Conservation (phyloP, 2,329 filamentous ascomycete species). For the Tolypocladium ophioglossoides region DNA sequence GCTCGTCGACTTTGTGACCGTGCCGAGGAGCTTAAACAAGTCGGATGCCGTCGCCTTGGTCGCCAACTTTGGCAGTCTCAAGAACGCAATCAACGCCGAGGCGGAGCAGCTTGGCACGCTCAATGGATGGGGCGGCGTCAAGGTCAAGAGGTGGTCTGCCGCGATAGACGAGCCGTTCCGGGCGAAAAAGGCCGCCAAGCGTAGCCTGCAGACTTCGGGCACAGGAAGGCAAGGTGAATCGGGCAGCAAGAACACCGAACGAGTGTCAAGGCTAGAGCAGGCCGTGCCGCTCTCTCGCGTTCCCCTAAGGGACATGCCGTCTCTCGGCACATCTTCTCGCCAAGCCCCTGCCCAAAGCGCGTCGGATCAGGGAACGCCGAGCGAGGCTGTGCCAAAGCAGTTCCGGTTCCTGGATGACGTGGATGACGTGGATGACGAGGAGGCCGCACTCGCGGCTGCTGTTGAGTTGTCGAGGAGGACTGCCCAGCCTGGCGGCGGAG, state of each 20-base stretch:
- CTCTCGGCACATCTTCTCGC: background rate
- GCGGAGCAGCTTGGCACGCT: conserved; percentile 77
- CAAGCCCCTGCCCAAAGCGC: background rate
- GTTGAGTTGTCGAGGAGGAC: conserved; percentile 35
- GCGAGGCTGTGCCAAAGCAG: conserved; percentile 13
- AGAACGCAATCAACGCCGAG: conserved; percentile 76
- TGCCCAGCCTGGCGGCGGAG: conserved; percentile 16
- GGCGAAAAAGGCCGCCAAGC: conserved; percentile 57
- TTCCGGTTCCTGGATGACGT: conserved; percentile 29
- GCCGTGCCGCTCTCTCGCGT: conserved; percentile 29
- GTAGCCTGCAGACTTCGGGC: conserved; percentile 14
- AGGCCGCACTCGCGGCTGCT: conserved; percentile 30
- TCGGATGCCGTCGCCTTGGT: conserved; percentile 86
- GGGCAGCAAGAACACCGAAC: conserved; percentile 7
- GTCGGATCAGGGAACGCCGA: background rate
- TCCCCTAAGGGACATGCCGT: conserved; percentile 29
- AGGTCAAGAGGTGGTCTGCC: conserved; percentile 76
- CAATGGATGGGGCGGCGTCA: conserved; percentile 92
- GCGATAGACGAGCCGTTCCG: conserved; percentile 80
- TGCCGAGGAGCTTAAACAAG: conserved; percentile 84
- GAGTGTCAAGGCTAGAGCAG: conserved; percentile 21
- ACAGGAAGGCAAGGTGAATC: background rate
- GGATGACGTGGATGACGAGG: conserved; percentile 34
- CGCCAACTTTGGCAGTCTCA: conserved; percentile 81
- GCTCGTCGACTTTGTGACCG: conserved; percentile 85